Conservation (phyloP, 1,139 yeast genomes). For the Geotrichum carabidarum region DNA sequence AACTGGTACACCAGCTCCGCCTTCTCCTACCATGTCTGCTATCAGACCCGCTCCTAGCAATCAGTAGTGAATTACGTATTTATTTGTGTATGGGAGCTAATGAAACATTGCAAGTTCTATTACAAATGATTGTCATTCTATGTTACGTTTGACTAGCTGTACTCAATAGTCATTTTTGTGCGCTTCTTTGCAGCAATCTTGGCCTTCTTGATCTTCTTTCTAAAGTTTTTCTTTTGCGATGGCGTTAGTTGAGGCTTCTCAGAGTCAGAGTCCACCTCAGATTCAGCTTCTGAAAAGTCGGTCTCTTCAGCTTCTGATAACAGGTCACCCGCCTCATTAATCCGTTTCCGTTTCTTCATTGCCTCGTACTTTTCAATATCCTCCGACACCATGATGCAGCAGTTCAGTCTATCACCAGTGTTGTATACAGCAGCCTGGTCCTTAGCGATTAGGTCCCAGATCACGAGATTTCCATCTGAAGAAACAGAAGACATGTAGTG, state of each 20-base stretch:
- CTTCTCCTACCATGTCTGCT: neutral
- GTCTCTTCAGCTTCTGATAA: conserved; percentile 55
- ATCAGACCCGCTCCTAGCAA: conserved; percentile 16
- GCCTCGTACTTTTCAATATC: conserved; percentile 65
- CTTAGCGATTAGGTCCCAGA: conserved; percentile 68
- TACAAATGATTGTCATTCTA: neutral
- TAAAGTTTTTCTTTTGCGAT: conserved; percentile 42
- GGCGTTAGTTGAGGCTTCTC: conserved; percentile 30
- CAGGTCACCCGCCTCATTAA: conserved; percentile 29
- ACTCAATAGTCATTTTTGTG: conserved; percentile 16
- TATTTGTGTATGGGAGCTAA: neutral
- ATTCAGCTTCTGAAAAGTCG: conserved; percentile 42
- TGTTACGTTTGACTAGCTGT: neutral
- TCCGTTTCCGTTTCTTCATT: conserved; percentile 56
- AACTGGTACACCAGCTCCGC: conserved; percentile 16
- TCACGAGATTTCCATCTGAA: conserved; percentile 87
- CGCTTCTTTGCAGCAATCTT: conserved; percentile 8
- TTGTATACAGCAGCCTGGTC: conserved; percentile 89
- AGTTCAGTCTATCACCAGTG: conserved; percentile 88
- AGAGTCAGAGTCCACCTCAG: conserved; percentile 44
- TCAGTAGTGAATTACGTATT: neutral
- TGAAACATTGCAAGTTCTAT: neutral
- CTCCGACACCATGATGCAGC: conserved; percentile 76
- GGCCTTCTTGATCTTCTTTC: conserved; percentile 35
- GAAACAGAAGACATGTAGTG: conserved; percentile 69